These are phyloP conservation scores for Lentinus polychrous DNA, from an alignment of 1,284 basidiomycete species.

Conservation along the genomic window DNA sequence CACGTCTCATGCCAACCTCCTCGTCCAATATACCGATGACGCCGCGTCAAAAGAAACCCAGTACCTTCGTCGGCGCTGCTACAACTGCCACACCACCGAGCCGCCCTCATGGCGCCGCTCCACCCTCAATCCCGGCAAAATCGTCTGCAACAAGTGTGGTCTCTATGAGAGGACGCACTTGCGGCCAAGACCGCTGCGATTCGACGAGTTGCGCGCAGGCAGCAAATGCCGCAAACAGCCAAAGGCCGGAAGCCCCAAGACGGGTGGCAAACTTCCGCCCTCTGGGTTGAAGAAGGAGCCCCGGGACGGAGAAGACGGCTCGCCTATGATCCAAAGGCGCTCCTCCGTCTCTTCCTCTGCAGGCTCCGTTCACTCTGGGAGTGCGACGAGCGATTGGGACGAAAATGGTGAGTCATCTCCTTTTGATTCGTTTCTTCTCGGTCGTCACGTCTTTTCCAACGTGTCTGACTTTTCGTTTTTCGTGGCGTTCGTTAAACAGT, in stretches of 20 bases:
- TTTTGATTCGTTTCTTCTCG: slow-evolving; percentile 4
- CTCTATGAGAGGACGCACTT: slow-evolving; percentile 81
- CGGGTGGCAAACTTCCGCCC: slow-evolving; percentile 26
- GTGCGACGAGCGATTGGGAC: slow-evolving; percentile 63
- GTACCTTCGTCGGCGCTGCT: slow-evolving; percentile 75
- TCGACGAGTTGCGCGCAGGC: slow-evolving; percentile 76
- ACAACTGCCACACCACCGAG: slow-evolving; percentile 84
- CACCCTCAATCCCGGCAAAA: slow-evolving; percentile 81
- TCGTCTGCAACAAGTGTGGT: slow-evolving; percentile 86
- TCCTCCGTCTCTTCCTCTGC: slow-evolving; percentile 53
- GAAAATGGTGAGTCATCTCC: slow-evolving; percentile 50
- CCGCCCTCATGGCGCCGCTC: slow-evolving; percentile 79
- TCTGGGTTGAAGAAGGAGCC: slow-evolving; percentile 58
- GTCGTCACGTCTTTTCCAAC: slow-evolving; percentile 8
- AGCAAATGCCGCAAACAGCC: slow-evolving; percentile 68
- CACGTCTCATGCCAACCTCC: slow-evolving; percentile 48
- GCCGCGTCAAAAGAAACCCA: slow-evolving; percentile 83
- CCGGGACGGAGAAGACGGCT: slow-evolving; percentile 33
- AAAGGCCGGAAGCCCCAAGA: slow-evolving; percentile 36
- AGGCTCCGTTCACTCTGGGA: slow-evolving; percentile 46
- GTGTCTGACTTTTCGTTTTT: slow-evolving; percentile 1
- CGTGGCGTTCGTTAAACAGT: slow-evolving; percentile 1
- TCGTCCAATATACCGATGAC: slow-evolving; percentile 80
- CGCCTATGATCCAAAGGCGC: slow-evolving; percentile 38
- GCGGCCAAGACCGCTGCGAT: slow-evolving; percentile 70